Percentiles rank a stretch among this genome's conserved stretches.
Conservation (phyloP, 176 grass and related monocot genomes). For the Eleusine indica region DNA sequence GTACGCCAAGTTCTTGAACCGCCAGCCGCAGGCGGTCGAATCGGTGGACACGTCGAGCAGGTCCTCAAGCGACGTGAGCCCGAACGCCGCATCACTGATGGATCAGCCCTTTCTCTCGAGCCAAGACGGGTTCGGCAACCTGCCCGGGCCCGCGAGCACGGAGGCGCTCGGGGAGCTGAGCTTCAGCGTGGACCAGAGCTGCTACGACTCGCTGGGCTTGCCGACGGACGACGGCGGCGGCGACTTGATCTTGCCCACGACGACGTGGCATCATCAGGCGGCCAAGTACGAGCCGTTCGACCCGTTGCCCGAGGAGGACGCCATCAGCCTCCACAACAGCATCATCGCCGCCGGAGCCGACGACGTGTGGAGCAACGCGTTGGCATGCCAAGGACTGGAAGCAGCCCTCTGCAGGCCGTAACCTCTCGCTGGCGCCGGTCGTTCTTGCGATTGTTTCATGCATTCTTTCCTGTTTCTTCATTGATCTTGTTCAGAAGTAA, state of each 20-base stretch:
- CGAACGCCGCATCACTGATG: neutral
- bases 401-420: conserved; percentile 52
- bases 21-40: conserved; percentile 5
- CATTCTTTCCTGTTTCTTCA: neutral
- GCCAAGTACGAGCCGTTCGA: conserved; percentile 52
- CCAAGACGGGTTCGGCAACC: conserved; percentile 15
- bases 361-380: conserved; percentile 46
- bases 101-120: neutral
- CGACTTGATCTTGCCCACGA: conserved; percentile 35
- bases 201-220: conserved; percentile 51
- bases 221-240: conserved; percentile 10
- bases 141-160: neutral
- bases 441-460: conserved; percentile 5
- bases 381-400: conserved; percentile 54
- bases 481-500: conserved; percentile 36
- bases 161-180: conserved; percentile 17
- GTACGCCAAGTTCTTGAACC: conserved; percentile 72
- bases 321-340: conserved; percentile 36
- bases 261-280: conserved; percentile 25
- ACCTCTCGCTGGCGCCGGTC: conserved; percentile 4
- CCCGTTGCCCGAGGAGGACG: conserved; percentile 27
- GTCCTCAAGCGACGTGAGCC: conserved; percentile 36
- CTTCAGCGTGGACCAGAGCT: conserved; percentile 53
- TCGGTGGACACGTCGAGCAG: conserved; percentile 16
- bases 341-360: conserved; percentile 15